Evolutionary conservation across 768 basidiomycete genomes (phyloP).

Genomic region (Sporobolomyces phaffii): DNA sequence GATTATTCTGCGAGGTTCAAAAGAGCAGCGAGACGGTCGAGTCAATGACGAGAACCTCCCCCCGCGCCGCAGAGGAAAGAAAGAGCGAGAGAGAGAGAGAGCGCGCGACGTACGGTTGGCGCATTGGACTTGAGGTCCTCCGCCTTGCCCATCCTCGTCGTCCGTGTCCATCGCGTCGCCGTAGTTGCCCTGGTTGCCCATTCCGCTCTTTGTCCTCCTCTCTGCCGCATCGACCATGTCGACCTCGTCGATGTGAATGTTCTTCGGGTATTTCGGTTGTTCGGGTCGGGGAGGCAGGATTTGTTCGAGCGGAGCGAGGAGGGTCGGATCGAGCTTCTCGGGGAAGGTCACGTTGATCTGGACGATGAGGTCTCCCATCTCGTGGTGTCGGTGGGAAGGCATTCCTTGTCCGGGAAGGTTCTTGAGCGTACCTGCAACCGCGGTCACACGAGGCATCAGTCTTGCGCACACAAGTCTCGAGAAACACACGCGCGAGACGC

Average conservation of each 20-base stretch:
- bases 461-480: too few relatives aligned
- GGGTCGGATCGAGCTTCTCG: slow-evolving; percentile 62
- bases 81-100: background rate
- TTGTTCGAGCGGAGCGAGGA: slow-evolving; percentile 67
- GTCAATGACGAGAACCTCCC: too few relatives aligned
- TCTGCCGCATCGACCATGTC: slow-evolving; percentile 61
- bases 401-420: slow-evolving; percentile 92
- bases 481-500: too few relatives aligned
- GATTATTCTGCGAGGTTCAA: too few relatives aligned
- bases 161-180: slow-evolving; percentile 76
- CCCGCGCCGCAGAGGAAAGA: too few relatives aligned
- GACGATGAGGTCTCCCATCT: slow-evolving; percentile 86
- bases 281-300: slow-evolving; percentile 69
- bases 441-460: too few relatives aligned
- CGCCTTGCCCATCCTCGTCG: slow-evolving; percentile 61
- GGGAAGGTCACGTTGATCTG: slow-evolving; percentile 85
- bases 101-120: slow-evolving; percentile 49
- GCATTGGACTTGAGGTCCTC: slow-evolving; percentile 86
- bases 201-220: slow-evolving; percentile 48
- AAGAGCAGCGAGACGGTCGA: too few relatives aligned
- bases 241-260: slow-evolving; percentile 66
- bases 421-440: slow-evolving; percentile 83
- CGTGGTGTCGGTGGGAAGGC: slow-evolving; percentile 97
- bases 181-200: slow-evolving; percentile 56
- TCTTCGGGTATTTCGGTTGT: slow-evolving; percentile 61